A percentile compares a stretch with the other conserved stretches of the same genome.
Evolutionary conservation across 1,139 yeast genomes (phyloP).

Genomic region (Suhomyces maxii): DNA sequence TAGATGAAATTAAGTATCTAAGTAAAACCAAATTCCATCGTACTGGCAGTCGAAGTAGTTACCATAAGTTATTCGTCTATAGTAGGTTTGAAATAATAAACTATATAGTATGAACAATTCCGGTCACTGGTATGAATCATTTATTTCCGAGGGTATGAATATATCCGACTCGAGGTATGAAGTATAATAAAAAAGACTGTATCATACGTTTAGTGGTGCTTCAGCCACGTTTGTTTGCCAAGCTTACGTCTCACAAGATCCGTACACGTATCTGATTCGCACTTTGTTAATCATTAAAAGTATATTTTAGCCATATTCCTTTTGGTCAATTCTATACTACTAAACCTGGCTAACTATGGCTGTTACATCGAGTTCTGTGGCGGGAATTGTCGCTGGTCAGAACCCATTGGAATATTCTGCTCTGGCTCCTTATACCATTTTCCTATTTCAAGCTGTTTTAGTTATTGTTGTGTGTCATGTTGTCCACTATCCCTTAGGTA

Average conservation of each 20-base stretch:
- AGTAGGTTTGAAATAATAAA: too few species aligned
- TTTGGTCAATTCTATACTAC: not conserved
- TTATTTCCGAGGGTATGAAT: too few species aligned
- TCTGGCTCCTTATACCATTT: slow-evolving; percentile 57
- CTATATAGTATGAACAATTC: too few species aligned
- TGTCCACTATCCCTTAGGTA: slow-evolving; percentile 58
- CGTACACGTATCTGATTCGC: not conserved
- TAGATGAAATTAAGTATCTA: too few species aligned
- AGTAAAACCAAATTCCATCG: too few species aligned
- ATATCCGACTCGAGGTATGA: too few species aligned
- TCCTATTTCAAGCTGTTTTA: slow-evolving; percentile 59
- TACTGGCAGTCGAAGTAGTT: too few species aligned
- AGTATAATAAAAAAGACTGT: too few species aligned
- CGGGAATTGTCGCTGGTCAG: slow-evolving; percentile 69
- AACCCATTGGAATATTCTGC: slow-evolving; percentile 64
- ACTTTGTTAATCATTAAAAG: not conserved
- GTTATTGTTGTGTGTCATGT: slow-evolving; percentile 55
- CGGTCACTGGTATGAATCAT: too few species aligned
- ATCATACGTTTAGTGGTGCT: too few species aligned
- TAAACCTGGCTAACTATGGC: slow-evolving; percentile 18
- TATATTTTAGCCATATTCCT: not conserved
- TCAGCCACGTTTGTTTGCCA: too few species aligned
- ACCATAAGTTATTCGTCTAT: too few species aligned
- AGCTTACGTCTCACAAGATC: not conserved
- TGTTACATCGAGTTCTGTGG: slow-evolving; percentile 37